phyloP scores from a whole-genome alignment of 73 alveolate genomes.

The Diophrys sp. region DNA sequence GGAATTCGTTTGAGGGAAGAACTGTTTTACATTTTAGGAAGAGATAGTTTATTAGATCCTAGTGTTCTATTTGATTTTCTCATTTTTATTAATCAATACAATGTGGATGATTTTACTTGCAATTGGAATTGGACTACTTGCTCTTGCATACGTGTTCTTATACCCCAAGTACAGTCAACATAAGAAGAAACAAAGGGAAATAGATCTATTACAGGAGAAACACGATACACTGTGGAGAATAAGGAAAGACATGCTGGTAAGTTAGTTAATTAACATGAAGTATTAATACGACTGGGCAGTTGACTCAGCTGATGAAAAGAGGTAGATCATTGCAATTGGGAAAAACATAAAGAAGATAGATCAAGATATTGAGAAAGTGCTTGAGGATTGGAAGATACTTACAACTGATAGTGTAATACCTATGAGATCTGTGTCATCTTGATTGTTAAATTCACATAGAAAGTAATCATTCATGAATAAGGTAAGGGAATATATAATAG shows the following conservation, averaged over 20 bases:
- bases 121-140: background rate
- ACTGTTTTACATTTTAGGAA: too few relatives aligned
- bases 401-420: background rate
- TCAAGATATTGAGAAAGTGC: background rate
- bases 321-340: background rate
- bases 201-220: constrained; percentile 40
- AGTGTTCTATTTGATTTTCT: too few relatives aligned
- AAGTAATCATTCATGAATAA: too few relatives aligned
- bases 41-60: too few relatives aligned
- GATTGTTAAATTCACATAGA: too few relatives aligned
- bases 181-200: constrained; percentile 42
- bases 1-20: too few relatives aligned
- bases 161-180: background rate
- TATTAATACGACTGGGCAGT: background rate
- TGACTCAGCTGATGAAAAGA: background rate
- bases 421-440: background rate
- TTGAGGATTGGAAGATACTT: background rate
- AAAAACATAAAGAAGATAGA: background rate
- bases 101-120: background rate
- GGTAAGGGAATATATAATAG: too few relatives aligned
- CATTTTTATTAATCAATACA: constrained; percentile 51
- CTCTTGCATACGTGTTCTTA: background rate
- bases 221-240: constrained; percentile 44
- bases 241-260: constrained; percentile 25
- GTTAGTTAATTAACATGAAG: background rate